phyloP scores from a whole-genome alignment of 1,284 basidiomycete species.

The Pseudozyma tsukubaensis region DNA sequence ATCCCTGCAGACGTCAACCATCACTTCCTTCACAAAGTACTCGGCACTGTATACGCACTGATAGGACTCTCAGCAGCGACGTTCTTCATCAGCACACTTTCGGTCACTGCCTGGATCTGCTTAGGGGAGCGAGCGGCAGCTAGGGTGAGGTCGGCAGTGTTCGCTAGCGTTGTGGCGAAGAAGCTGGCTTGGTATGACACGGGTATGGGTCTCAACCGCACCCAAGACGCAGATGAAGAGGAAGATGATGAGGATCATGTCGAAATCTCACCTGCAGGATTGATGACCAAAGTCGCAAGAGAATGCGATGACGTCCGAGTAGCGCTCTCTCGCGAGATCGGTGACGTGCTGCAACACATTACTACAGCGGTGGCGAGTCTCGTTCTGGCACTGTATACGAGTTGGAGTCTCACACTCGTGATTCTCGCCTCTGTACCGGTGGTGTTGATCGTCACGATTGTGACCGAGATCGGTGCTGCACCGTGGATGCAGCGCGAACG shows the following conservation, averaged over 20 bases:
- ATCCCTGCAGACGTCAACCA: slow-evolving; percentile 71
- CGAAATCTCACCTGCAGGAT: slow-evolving; percentile 77
- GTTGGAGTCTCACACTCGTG: slow-evolving; percentile 87
- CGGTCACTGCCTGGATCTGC: slow-evolving; percentile 85
- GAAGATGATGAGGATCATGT: slow-evolving; percentile 50
- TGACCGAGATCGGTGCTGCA: slow-evolving; percentile 75
- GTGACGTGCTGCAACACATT: slow-evolving; percentile 81
- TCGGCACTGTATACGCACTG: slow-evolving; percentile 76
- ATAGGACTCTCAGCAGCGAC: slow-evolving; percentile 78
- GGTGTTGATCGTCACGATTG: slow-evolving; percentile 77
- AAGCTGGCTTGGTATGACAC: slow-evolving; percentile 74
- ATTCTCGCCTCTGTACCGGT: slow-evolving; percentile 90
- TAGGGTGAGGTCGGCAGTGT: slow-evolving; percentile 78
- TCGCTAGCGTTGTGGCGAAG: slow-evolving; percentile 77
- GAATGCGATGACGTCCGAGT: slow-evolving; percentile 93
- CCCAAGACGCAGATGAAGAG: slow-evolving; percentile 1
- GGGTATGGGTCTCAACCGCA: slow-evolving; percentile 41
- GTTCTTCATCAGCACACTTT: slow-evolving; percentile 79
- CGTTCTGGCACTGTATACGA: slow-evolving; percentile 81
- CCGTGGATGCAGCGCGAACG: slow-evolving; percentile 80
- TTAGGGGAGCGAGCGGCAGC: slow-evolving; percentile 84
- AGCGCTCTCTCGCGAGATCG: slow-evolving; percentile 82
- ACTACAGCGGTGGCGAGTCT: slow-evolving; percentile 84
- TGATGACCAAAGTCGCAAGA: slow-evolving; percentile 93
- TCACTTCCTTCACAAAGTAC: slow-evolving; percentile 73